Evolutionary conservation across 805 yeast species (phyloP), one percentile per base, ranked within the genome.

Genomic region (Hanseniaspora vineae): DNA sequence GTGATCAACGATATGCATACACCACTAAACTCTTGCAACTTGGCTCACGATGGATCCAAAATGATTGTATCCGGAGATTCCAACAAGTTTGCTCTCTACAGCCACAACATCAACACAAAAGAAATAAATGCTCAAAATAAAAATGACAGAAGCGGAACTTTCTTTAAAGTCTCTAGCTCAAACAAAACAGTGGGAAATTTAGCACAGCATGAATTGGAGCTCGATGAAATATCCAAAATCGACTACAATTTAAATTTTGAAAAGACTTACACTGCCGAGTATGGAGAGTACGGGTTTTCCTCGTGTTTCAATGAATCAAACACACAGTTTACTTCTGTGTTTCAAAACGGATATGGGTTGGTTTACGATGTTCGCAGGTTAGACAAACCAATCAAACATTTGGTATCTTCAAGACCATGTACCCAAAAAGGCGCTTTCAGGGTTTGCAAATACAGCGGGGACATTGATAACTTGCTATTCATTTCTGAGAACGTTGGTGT

Each of bases 401-500:
- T 83, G 31, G 66, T 67, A 45, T 79, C 88, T 3, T 80, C 90
- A 0, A 67, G 89, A 52, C 70, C 71, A 43, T 66, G 73, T 35
- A 62, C 73, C 3, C 66, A 69, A 29, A 63, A 66, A 47, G 89
- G 90, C 3, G 84, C 88, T 1, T 81, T 83, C 58, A 68, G 92
- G 50, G 78, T 81, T 51, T 61, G 72, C 48, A 78, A 79, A 58
- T 80, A 77, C 54, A 70, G 84, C 20, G 69, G 73, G 35, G 81
- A 85, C 3, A 68, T 82, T 14, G 89, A 82, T 55, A 96, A 89
- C 62, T 63, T 87, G 50, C 66, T 89, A 49, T 76, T 84, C 46
- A 71, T 89, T 2, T 75, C 83, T 47, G 97, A 89, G 60, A 96
- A 89, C 55, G 82, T 79, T 46, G 94, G 95, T 0, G 71, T 95